A percentile compares a stretch with the other conserved stretches of the same genome.
These are phyloP conservation scores for Macroventuria anomochaeta DNA, from an alignment of 2,329 filamentous ascomycete genomes.

Conservation along the genomic window DNA sequence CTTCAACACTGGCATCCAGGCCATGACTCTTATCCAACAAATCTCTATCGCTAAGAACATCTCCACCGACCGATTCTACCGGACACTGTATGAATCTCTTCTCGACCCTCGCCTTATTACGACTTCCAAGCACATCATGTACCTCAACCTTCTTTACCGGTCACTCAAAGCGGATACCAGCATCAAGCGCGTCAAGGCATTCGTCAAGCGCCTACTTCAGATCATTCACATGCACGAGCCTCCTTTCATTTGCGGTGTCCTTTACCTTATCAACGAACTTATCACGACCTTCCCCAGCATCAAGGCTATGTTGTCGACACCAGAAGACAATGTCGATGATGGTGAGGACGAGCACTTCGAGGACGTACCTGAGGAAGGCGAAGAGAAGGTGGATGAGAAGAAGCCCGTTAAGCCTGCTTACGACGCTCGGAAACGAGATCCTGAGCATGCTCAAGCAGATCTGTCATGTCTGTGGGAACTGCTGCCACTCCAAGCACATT, in stretches of 20 bases:
- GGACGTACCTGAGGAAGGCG: slow-evolving; percentile 63
- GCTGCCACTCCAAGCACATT: slow-evolving; percentile 80
- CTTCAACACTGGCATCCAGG: slow-evolving; percentile 98
- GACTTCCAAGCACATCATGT: slow-evolving; percentile 94
- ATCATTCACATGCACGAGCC: slow-evolving; percentile 87
- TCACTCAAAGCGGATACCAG: slow-evolving; percentile 90
- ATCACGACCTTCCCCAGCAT: slow-evolving; percentile 81
- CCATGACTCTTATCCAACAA: slow-evolving; percentile 92
- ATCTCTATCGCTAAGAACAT: slow-evolving; percentile 81
- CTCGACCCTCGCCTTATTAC: slow-evolving; percentile 85
- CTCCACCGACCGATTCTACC: slow-evolving; percentile 89
- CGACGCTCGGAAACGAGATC: slow-evolving; percentile 88
- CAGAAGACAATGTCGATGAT: slow-evolving; percentile 79
- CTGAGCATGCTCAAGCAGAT: slow-evolving; percentile 91
- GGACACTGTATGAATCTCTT: slow-evolving; percentile 92
- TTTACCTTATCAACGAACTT: slow-evolving; percentile 86
- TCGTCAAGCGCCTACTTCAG: slow-evolving; percentile 91
- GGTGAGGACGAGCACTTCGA: slow-evolving; percentile 75
- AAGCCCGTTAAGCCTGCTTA: slow-evolving; percentile 58
- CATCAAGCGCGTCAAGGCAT: slow-evolving; percentile 90
- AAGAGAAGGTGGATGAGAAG: slow-evolving; percentile 31
- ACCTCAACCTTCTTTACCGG: slow-evolving; percentile 88
- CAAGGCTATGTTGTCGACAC: slow-evolving; percentile 68
- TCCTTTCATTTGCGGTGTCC: slow-evolving; percentile 88
- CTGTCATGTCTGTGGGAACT: slow-evolving; percentile 93